phyloP scores from a whole-genome alignment of 2,329 filamentous ascomycete genomes.

The Trichoderma semiorbis region DNA sequence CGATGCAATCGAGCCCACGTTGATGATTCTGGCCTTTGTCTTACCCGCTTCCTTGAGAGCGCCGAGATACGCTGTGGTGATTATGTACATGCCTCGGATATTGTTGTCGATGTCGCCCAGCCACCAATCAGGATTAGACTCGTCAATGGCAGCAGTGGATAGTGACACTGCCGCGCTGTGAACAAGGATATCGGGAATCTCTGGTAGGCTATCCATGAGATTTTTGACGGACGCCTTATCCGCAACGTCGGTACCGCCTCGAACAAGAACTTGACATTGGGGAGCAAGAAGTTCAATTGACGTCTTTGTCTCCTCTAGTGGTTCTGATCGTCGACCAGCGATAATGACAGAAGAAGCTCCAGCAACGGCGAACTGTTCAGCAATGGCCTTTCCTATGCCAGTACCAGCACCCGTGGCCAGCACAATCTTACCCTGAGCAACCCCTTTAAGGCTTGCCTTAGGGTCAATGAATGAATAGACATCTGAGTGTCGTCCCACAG shows the following conservation, averaged over 20 bases:
- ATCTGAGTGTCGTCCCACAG: not conserved
- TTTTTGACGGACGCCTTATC: not conserved
- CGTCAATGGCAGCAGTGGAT: not conserved
- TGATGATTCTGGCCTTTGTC: conserved; percentile 1
- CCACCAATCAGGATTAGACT: not conserved
- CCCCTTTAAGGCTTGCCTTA: not conserved
- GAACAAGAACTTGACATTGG: not conserved
- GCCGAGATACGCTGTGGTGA: not conserved
- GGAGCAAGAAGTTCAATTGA: not conserved
- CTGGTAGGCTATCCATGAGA: not conserved
- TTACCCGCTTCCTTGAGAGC: not conserved
- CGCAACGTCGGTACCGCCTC: not conserved
- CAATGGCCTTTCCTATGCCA: not conserved
- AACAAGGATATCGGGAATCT: not conserved
- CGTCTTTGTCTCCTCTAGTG: not conserved
- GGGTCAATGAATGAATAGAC: conserved; percentile 1
- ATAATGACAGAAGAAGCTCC: not conserved
- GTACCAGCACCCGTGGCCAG: not conserved
- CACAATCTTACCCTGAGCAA: not conserved
- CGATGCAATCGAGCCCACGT: not conserved
- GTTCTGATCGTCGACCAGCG: not conserved
- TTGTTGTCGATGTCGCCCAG: not conserved
- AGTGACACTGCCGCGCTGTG: not conserved
- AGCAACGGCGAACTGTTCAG: not conserved
- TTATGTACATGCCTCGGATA: conserved; percentile 7